These are phyloP conservation scores for Sphaerostilbella broomeana DNA, from an alignment of 2,329 filamentous ascomycete genomes.

Conservation along the genomic window DNA sequence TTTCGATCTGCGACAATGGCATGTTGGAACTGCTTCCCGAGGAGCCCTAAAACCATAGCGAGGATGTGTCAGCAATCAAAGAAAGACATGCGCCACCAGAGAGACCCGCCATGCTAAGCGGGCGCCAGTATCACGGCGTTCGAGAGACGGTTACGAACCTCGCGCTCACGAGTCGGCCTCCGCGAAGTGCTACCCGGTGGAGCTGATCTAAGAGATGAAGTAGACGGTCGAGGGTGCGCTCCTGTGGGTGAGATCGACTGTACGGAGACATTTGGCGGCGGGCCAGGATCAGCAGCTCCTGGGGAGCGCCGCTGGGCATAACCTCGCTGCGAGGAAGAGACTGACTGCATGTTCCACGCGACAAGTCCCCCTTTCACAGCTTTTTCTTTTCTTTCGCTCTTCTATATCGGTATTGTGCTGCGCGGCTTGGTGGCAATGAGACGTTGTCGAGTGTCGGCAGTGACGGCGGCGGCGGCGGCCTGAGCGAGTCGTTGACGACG, in stretches of 20 bases:
- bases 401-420: too few relatives aligned
- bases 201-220: constrained; percentile 60
- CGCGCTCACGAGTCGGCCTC: constrained; percentile 29
- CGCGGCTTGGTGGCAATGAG: too few relatives aligned
- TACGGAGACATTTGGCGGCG: constrained; percentile 47
- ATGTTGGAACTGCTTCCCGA: constrained; percentile 60
- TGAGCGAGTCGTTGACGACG: too few relatives aligned
- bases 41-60: constrained; percentile 25
- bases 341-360: constrained; percentile 40
- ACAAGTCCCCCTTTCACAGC: background rate
- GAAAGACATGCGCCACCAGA: too few relatives aligned
- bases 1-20: constrained; percentile 91
- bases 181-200: constrained; percentile 29
- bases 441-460: too few relatives aligned
- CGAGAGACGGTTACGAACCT: too few relatives aligned
- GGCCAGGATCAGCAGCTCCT: constrained; percentile 53
- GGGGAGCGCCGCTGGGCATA: constrained; percentile 55
- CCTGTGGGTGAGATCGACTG: constrained; percentile 56
- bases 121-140: too few relatives aligned
- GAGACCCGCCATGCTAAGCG: too few relatives aligned
- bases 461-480: too few relatives aligned
- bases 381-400: background rate
- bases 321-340: constrained; percentile 41
- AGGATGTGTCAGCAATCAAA: constrained; percentile 25
- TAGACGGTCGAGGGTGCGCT: constrained; percentile 57